A percentile compares a stretch with the other conserved stretches of the same genome.
Conservation (phyloP, 768 basidiomycete species). For the Lactarius psammicola region DNA sequence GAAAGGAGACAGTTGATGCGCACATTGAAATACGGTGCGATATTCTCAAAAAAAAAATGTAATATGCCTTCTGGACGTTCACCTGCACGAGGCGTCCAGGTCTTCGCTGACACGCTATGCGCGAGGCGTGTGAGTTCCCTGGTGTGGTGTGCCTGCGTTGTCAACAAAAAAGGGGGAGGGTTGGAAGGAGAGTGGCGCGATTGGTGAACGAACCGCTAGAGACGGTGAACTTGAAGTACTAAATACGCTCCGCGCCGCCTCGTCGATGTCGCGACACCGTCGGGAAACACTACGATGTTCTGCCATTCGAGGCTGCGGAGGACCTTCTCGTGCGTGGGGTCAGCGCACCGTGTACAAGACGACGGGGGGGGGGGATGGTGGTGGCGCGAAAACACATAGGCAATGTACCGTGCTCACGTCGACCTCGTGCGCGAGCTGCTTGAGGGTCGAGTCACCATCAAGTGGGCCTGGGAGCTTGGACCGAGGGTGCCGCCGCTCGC, state of each 20-base stretch:
- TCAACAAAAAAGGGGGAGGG: no score
- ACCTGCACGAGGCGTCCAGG: constrained; percentile 16
- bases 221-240: constrained; percentile 21
- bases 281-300: constrained; percentile 12
- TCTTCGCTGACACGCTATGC: constrained; percentile 20
- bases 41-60: constrained; percentile 20
- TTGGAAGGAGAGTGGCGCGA: no score
- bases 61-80: constrained; percentile 15
- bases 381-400: no score
- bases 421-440: no score
- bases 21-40: constrained; percentile 18
- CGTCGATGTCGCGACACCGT: constrained; percentile 7
- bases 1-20: background rate
- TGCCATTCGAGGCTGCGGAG: constrained; percentile 14
- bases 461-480: constrained; percentile 11
- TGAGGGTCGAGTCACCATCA: constrained; percentile 7
- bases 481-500: background rate
- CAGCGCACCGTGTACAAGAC: background rate
- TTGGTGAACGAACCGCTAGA: constrained; percentile 6
- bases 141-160: background rate
- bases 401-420: no score
- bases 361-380: no score
- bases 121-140: constrained; percentile 24
- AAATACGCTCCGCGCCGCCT: constrained; percentile 3
- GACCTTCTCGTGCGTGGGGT: background rate